Evolutionary conservation across 176 grass and related monocot species (phyloP), one percentile per base, ranked within the genome.

Genomic region (Alopecurus myosuroides): DNA sequence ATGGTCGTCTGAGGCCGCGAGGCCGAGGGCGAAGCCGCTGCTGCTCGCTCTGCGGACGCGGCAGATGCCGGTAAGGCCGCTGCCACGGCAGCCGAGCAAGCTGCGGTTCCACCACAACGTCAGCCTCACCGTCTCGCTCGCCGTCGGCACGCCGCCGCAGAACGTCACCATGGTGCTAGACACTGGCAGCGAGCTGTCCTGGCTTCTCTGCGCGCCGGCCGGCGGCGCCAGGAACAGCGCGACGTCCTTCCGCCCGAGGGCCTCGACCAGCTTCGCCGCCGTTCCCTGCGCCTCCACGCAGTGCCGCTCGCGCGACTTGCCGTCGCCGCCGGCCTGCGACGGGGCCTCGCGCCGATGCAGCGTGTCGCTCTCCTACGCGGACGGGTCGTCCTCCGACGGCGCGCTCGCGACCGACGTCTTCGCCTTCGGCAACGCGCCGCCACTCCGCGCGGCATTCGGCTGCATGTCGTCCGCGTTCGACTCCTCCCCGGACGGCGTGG

Each of bases 121-220:
- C 50, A 95, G 85, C 83, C 88, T 98, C 35, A 98, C 96, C 5
- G 91, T 98, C 25, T 94, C 93, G 8, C 88, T 98, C 44, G 80
- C 93, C 17, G 91, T 95, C 22, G 96, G 96, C 51, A 95, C 85
- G 34, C 96, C 93, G 67, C 91, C 87, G 20, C 96, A 98, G 86
- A 98, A 95, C 67, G 87, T 94, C 15, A 91, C 93, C 6, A 82
- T 98, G 89, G 93, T 98, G 70, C 91, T 98, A 50, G 96, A 98
- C 85, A 98, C 96, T 9, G 96, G 96, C 34, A 98, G 96, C 81
- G 96, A 98, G 93, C 96, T 98, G 11, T 94, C 96, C 11, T 98
- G 96, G 96, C 86, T 98, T 15, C 91, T 91, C 67, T 98, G 93
- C 79, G 48, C 62, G 11, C 48, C 44, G 13, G 19, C 14, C 63